Evolutionary conservation across 306 rosid genomes (phyloP).

Genomic region (Lathyrus oleraceus): DNA sequence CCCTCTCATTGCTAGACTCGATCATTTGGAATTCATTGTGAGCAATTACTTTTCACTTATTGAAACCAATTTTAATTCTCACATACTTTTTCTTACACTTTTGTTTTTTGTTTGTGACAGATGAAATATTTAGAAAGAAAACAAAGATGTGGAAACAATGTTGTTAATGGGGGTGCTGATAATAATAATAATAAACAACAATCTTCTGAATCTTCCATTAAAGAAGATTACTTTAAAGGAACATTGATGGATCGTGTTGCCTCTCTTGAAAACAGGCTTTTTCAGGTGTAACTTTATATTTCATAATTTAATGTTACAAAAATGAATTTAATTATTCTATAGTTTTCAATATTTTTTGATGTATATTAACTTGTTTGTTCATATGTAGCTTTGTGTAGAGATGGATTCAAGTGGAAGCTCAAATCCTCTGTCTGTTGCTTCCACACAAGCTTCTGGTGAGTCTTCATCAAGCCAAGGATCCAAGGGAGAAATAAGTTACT

Average conservation of each 20-base stretch:
- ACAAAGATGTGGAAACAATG: conserved; percentile 39
- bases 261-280: conserved; percentile 66
- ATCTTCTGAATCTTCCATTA: conserved; percentile 47
- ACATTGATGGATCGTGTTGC: conserved; percentile 73
- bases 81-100: not conserved
- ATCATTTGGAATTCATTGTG: conserved; percentile 70
- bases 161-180: conserved; percentile 34
- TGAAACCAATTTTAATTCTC: conserved; percentile 1
- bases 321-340: too few species aligned
- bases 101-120: conserved; percentile 38
- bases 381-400: conserved; percentile 60
- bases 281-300: conserved; percentile 49
- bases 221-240: conserved; percentile 61
- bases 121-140: conserved; percentile 72
- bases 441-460: conserved; percentile 56
- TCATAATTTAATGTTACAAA: too few species aligned
- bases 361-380: not conserved
- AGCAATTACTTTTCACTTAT: conserved; percentile 1
- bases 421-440: conserved; percentile 46
- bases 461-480: conserved; percentile 54
- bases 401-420: conserved; percentile 57
- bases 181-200: conserved; percentile 10
- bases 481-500: conserved; percentile 46
- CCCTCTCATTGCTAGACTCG: conserved; percentile 71
- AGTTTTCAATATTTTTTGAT: too few species aligned